Base-by-base conservation (phyloP, 2,329 filamentous ascomycete species). In the Daldinia eschscholtzii region DNA sequence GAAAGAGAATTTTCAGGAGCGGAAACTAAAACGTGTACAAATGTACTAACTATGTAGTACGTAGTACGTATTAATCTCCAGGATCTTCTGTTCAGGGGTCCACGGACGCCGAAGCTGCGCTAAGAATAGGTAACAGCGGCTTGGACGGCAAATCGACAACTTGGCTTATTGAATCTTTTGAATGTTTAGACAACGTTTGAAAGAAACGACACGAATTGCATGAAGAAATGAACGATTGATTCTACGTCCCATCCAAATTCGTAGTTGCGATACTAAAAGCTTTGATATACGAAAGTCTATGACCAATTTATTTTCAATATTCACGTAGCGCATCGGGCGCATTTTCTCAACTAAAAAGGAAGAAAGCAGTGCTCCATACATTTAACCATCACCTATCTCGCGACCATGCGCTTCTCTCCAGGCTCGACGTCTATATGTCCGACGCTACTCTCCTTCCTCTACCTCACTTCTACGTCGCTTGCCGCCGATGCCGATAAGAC, bases 401-500 rank as follows among this genome's bases (percentile, higher is more conserved):
- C 53, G 46, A 64, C 59, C 48, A 78, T 78, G 77, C 76, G 74
- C 64, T 73, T 75, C 68, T 48, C 67, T 46, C 61, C 69, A 23
- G 75, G 74, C 70, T 71, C 68, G 67, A 57, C 69, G 28, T 64
- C 70, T 65, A 71, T 68, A 20, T 69, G 56, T 44, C 67, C 76
- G 66, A 74, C 73, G 15, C 59, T 83, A 37, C 72, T 83, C 50
- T 72, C 81, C 28, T 72, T 83, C 53, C 74, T 82, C 41, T 78
- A 78, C 57, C 77, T 80, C 28, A 71, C 75, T 7, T 75, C 77
- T 42, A 57, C 73, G 57, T 62, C 75, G 42, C 23, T 75, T 65
- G 79, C 79, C 50, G 73, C 81, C 42, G 78, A 81, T 23, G 75
- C 81, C 57, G 73, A 79, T 3, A 76, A 82, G 33, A 80, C 83